Base-by-base conservation (phyloP, 257 asterid genomes). In the Solanum sitiens region DNA sequence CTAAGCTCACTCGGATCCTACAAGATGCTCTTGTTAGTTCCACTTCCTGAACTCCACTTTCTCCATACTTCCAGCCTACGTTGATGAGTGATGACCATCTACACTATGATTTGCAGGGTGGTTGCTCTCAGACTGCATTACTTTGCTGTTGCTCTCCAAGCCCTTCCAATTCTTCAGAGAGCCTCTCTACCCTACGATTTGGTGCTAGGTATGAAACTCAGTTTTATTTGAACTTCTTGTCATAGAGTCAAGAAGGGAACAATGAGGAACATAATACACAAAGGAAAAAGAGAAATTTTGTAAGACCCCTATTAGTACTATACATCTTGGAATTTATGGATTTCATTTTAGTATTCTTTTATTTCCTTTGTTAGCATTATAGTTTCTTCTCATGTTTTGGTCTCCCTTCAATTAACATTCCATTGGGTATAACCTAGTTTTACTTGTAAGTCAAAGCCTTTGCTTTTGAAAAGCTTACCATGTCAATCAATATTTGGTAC, bases 121-220 rank as follows among this genome's bases (percentile, higher is more conserved):
- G 98, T 86, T 93, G 89, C 89, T 94, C 98, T 75, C 94, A 93
- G 88, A 93, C 98, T 87, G 94, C 98, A 53, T 88, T 95, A 90
- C 97, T 95, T 56, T 95, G 98, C 83, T 95, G 98, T 92, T 95
- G 98, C 92, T 95, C 98, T 30, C 98, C 98, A 75, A 93, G 98
- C 88, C 95, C 96, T 40, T 93, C 91, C 90, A 94, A 94, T 92
- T 94, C 93, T 86, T 87, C 95, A 65, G 98, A 95, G 91, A 95
- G 94, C 91, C 93, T 95, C 83, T 95, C 98, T 76, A 89, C 98
- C 82, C 98, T 95, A 32, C 95, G 98, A 25, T 95, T 95, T 90
- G 98, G 98, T 84, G 95, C 98, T 87, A 93, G 98, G 98, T 93
- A 88, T 68, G 90, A 75, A 80, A 88, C 80, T 68, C 30, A 1